Evolutionary conservation across 306 rosid species (phyloP), one percentile per base, ranked within the genome.

Genomic region (Luffa aegyptiaca): DNA sequence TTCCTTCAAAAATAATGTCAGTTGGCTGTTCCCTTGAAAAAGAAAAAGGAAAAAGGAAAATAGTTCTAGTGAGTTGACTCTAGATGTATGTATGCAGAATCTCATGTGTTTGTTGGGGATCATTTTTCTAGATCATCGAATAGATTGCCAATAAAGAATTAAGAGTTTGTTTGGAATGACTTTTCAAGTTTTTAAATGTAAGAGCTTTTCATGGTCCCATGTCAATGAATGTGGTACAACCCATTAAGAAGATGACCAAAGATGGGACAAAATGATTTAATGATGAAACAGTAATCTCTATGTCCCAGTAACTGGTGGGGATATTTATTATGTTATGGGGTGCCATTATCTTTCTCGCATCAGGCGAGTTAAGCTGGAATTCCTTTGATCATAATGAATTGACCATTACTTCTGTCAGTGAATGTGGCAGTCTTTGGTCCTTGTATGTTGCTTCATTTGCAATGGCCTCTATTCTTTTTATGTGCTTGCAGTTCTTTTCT

Each of bases 1-100:
- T 84, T 83, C 80, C 79, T 79, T 64, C n/a, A 76, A 17, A 10
- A 77, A 4, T 77, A 10, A 49, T 20, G 44, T 33, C 31, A 13
- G 61, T 6, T 45, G 58, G n/a, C 26, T 37, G 37, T 61, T 2
- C 20, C 45, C 70, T 64, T 36, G 21, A 63, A 63, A 31, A 7
- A 14, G 1, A 26, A 26, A 26, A 9, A 18, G 13, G 35, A 62
- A 35, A 0, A 13, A 33, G 13, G 2, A 5, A 18, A 65, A 41
- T 9, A 8, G 35, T 68, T 18, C 35, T 68, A 68, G 16, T 17
- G 46, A 39, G 35, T 66, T 66, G 74, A 39, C 51, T 26, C 31
- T 26, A 26, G 31, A 26, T 26, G 31, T 26, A 26, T 26, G 31
- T 26, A 26, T 26, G 31, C 31, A 26, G 31, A 26, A 26, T 26